Evolutionary conservation across 2,329 filamentous ascomycete genomes (phyloP), one percentile per base, ranked within the genome.

Genomic region (Sporothrix dimorphospora): DNA sequence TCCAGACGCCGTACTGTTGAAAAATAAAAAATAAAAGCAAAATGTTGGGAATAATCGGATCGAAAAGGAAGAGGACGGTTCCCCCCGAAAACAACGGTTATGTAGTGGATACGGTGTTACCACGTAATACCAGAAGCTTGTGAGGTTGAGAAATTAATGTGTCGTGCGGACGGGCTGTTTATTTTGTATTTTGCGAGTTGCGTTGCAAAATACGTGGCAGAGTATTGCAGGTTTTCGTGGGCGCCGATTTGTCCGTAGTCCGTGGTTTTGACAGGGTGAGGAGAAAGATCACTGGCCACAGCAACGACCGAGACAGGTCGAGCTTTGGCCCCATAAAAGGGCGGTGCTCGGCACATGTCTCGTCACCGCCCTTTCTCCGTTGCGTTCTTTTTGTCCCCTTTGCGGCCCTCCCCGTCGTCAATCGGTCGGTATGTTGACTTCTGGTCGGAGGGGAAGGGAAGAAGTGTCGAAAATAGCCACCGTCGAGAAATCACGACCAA

Each of bases 1-100:
- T 40, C 72, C 72, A 12, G 53, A 73, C 68, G 69, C 59, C 72
- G n/a, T 67, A 61, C 42, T 16, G 45, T 51, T 21, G 24, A 16
- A 7, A 16, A 53, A 53, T 30, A 72, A 8, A 21, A 21, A 27
- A 66, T 19, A 34, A 38, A 69, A 68, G 45, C 27, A 51, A 53
- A 70, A 66, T 19, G 16, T 14, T 34, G 55, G 42, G 59, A 65
- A 45, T 65, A 45, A 9, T 21, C 38, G 38, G 38, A 9, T 16
- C 12, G 21, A 16, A 42, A 45, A 42, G 38, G 16, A 19, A 27
- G 55, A 45, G 4, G 57, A 21, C 4, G 19, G 1, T 16, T 40
- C 30, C 30, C 30, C 7, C 7, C 2, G n/a, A 30, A 14, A 30
- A 4, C 6, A 8, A 8, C 24, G 57, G 57, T 27, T 27, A 19